Evolutionary conservation across 2,329 filamentous ascomycete genomes (phyloP).

Genomic region (Colletotrichum chlorophyti): DNA sequence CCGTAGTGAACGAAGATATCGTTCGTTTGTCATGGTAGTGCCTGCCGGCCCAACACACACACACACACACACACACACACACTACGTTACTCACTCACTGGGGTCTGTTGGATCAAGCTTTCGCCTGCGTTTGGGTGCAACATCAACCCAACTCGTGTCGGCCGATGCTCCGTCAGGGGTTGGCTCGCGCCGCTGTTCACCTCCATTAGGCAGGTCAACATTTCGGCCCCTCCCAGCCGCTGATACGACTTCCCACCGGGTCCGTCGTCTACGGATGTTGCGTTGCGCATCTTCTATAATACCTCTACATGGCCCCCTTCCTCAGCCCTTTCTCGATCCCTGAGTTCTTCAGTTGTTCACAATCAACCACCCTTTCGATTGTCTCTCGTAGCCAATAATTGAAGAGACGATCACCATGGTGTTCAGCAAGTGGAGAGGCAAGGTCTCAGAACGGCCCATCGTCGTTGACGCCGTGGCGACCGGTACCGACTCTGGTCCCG

Average conservation of each 20-base stretch:
- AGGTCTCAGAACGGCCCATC: constrained; percentile 50
- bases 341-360: constrained; percentile 5
- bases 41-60: constrained; percentile 1
- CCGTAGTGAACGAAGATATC: background rate
- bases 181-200: constrained; percentile 15
- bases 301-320: constrained; percentile 11
- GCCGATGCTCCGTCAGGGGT: constrained; percentile 13
- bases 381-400: background rate
- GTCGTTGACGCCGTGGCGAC: constrained; percentile 46
- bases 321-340: background rate
- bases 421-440: constrained; percentile 51
- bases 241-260: constrained; percentile 10
- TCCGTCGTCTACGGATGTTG: background rate
- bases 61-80: background rate
- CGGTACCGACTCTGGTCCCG: constrained; percentile 44
- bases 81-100: too few relatives aligned
- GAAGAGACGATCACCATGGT: constrained; percentile 6
- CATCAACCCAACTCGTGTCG: constrained; percentile 12
- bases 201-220: constrained; percentile 26
- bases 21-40: constrained; percentile 14
- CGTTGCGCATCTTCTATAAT: constrained; percentile 20
- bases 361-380: constrained; percentile 18
- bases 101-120: constrained; percentile 15
- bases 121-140: background rate
- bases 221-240: constrained; percentile 18